Evolutionary conservation across 768 basidiomycete genomes (phyloP), one percentile per base, ranked within the genome.

Genomic region (Mycena amicta): DNA sequence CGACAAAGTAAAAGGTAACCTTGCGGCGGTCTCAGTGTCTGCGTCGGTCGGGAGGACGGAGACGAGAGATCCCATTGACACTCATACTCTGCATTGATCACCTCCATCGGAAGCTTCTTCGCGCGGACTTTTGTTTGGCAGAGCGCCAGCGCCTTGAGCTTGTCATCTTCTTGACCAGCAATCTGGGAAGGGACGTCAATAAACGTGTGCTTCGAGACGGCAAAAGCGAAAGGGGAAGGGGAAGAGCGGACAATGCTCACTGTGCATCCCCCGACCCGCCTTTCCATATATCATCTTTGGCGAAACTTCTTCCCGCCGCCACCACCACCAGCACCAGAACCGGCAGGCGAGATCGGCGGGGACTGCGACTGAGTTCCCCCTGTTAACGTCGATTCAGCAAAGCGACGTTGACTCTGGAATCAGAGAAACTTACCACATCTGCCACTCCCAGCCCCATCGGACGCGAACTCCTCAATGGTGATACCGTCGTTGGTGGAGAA

Each of bases 1-100:
- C 94, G 58, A 95, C 79, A 72, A 97, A 99, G 77, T 98, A 98
- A 79, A 98, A 98, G 0, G 96, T 98, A 61, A 99, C 75, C 77
- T 98, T 98, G 72, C 95, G 92, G 57, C 96, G 91, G 74, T 99
- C 96, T 93, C 93, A n/a, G n/a, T n/a, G n/a, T n/a, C n/a, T n/a
- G n/a, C n/a, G n/a, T n/a, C n/a, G n/a, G n/a, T n/a, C n/a, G n/a
- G n/a, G n/a, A n/a, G n/a, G n/a, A n/a, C n/a, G n/a, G n/a, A n/a
- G n/a, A n/a, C n/a, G n/a, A n/a, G n/a, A n/a, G n/a, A n/a, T n/a
- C n/a, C 95, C 95, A 98, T 70, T 99, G 96, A 77, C 95, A 99
- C 75, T 98, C 96, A 77, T 95, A 99, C 75, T 98, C 96, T 29
- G 95, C 96, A 73, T 98, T 96, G 50, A 97, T 88, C 57, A 99